Conservation (phyloP, 2,329 filamentous ascomycete genomes). For the Conoideocrella luteorostrata region DNA sequence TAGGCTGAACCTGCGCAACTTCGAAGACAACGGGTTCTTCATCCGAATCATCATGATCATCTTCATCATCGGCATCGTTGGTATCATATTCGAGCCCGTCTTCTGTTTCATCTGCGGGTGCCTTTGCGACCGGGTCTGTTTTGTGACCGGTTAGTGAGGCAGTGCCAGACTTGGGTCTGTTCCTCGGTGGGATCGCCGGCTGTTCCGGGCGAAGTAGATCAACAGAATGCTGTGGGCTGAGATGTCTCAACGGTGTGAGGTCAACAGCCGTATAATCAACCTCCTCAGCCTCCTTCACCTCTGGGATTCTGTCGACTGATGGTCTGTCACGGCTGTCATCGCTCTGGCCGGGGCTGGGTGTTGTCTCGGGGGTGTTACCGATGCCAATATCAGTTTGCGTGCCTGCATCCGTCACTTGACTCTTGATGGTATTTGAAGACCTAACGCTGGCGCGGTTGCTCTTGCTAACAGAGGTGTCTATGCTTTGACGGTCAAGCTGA, state of each 20-base stretch:
- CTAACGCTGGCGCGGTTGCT: conserved; percentile 72
- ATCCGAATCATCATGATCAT: conserved; percentile 43
- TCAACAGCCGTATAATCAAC: conserved; percentile 56
- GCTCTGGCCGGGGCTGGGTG: conserved; percentile 47
- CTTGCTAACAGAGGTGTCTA: conserved; percentile 53
- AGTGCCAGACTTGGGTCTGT: neutral
- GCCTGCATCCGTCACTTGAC: conserved; percentile 62
- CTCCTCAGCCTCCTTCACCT: conserved; percentile 30
- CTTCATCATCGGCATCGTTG: conserved; percentile 33
- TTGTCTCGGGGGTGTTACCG: conserved; percentile 46
- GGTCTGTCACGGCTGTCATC: conserved; percentile 41
- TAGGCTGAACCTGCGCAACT: conserved; percentile 51
- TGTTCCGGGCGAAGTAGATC: conserved; percentile 15
- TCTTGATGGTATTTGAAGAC: conserved; percentile 62
- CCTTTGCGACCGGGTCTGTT: conserved; percentile 19
- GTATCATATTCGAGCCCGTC: conserved; percentile 18
- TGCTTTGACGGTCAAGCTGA: conserved; percentile 57
- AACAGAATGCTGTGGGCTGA: conserved; percentile 33
- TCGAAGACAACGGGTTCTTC: conserved; percentile 64
- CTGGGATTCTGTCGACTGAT: conserved; percentile 33
- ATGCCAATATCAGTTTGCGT: conserved; percentile 50
- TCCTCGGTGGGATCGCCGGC: conserved; percentile 12
- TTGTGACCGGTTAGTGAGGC: conserved; percentile 14
- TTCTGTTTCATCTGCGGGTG: conserved; percentile 16
- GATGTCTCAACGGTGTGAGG: conserved; percentile 39